Conservation (phyloP, 2,329 filamentous ascomycete species). For the Tothia fuscella region DNA sequence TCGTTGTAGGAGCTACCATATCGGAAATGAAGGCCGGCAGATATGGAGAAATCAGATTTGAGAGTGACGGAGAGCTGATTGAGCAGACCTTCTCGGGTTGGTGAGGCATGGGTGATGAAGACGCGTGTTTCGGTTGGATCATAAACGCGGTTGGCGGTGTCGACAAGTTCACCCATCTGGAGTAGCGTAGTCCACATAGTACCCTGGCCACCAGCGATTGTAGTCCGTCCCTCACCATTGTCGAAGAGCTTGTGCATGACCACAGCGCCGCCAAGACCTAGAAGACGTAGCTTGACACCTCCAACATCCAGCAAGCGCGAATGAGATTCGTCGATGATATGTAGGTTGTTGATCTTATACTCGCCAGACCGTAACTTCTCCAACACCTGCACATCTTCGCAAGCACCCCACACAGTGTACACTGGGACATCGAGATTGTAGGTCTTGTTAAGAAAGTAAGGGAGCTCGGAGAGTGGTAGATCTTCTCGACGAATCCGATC, state of each 20-base stretch:
- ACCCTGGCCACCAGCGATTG: slow-evolving; percentile 93
- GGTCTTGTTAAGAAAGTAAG: slow-evolving; percentile 75
- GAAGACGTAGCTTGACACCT: slow-evolving; percentile 85
- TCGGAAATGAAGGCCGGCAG: slow-evolving; percentile 92
- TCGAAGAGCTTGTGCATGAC: slow-evolving; percentile 99
- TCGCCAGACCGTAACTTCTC: slow-evolving; percentile 96
- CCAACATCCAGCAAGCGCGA: slow-evolving; percentile 91
- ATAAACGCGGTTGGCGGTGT: slow-evolving; percentile 96
- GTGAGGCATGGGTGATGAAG: slow-evolving; percentile 94
- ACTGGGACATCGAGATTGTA: slow-evolving; percentile 91
- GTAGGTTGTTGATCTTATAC: slow-evolving; percentile 94
- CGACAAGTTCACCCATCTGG: slow-evolving; percentile 96
- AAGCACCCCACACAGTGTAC: slow-evolving; percentile 98
- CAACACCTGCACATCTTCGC: slow-evolving; percentile 92
- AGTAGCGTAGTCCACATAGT: slow-evolving; percentile 99
- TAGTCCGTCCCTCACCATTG: slow-evolving; percentile 94
- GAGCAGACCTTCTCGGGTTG: slow-evolving; percentile 86
- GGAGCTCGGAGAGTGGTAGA: slow-evolving; percentile 83
- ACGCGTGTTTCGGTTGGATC: slow-evolving; percentile 95
- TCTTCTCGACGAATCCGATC: slow-evolving; percentile 69
- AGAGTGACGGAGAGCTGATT: slow-evolving; percentile 96
- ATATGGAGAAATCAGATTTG: slow-evolving; percentile 97
- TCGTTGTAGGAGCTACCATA: slow-evolving; percentile 99
- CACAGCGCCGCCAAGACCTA: slow-evolving; percentile 88
- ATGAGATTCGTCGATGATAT: slow-evolving; percentile 97